Evolutionary conservation across 1,284 basidiomycete species (phyloP).

Genomic region (Omphalotus olearius): DNA sequence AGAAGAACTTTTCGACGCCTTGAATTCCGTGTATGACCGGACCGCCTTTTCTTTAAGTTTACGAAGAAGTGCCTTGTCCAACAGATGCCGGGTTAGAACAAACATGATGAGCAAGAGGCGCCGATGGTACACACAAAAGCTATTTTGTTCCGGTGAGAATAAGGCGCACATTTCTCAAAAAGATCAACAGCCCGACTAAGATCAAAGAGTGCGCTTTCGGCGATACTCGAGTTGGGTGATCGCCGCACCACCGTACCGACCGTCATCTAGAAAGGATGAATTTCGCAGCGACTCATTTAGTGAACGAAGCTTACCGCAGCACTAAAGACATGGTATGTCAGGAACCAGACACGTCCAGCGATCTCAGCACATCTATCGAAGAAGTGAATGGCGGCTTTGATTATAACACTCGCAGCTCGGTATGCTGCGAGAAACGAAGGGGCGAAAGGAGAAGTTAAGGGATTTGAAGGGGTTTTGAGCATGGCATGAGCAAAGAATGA

Average conservation of each 20-base stretch:
- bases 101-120: neutral
- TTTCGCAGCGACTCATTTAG: neutral
- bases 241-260: constrained; percentile 44
- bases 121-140: constrained; percentile 31
- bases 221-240: constrained; percentile 38
- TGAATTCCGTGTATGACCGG: constrained; percentile 27
- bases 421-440: constrained; percentile 44
- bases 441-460: constrained; percentile 41
- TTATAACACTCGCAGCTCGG: constrained; percentile 41
- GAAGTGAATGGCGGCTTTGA: constrained; percentile 39
- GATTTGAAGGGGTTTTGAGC: constrained; percentile 40
- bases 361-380: constrained; percentile 40
- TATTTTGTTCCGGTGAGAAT: constrained; percentile 37
- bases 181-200: constrained; percentile 36
- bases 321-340: constrained; percentile 42
- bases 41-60: constrained; percentile 39
- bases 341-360: constrained; percentile 41
- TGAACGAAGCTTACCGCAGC: constrained; percentile 32
- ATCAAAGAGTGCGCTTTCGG: constrained; percentile 37
- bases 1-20: neutral
- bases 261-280: constrained; percentile 30
- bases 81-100: neutral
- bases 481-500: constrained; percentile 47
- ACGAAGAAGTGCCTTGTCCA: constrained; percentile 32
- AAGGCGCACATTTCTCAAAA: constrained; percentile 35